Percentiles rank a stretch among this genome's conserved stretches.
phyloP scores from a whole-genome alignment of 495 filamentous ascomycete species.

The Lichina pygmaea region DNA sequence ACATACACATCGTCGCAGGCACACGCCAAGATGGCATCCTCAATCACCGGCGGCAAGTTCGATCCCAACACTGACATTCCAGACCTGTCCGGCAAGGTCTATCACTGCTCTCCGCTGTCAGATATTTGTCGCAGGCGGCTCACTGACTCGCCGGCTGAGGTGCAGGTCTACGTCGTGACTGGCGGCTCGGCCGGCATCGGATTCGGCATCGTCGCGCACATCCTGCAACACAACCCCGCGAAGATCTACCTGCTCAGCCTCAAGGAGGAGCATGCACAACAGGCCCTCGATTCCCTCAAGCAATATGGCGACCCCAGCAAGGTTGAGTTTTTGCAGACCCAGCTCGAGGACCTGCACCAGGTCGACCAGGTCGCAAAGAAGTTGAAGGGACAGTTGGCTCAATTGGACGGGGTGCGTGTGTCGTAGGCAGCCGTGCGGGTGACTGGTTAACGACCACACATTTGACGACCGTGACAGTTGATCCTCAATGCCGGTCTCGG shows the following conservation, averaged over 20 bases:
- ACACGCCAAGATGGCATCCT: slow-evolving; percentile 4
- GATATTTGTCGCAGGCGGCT: not conserved
- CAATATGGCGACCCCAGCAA: slow-evolving; percentile 14
- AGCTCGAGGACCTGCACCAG: slow-evolving; percentile 15
- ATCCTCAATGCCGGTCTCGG: slow-evolving; percentile 23
- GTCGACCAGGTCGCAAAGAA: slow-evolving; percentile 13
- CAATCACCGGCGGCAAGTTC: slow-evolving; percentile 14
- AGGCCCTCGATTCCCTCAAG: slow-evolving; percentile 14
- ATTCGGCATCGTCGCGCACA: slow-evolving; percentile 22
- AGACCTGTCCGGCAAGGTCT: slow-evolving; percentile 15
- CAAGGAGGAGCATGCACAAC: slow-evolving; percentile 18
- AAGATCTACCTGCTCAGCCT: slow-evolving; percentile 21
- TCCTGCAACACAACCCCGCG: slow-evolving; percentile 21
- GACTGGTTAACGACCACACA: not conserved
- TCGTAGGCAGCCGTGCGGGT: not conserved
- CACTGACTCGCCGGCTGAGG: not conserved
- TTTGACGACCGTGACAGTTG: slow-evolving; percentile 7
- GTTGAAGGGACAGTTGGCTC: slow-evolving; percentile 9
- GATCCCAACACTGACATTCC: slow-evolving; percentile 19
- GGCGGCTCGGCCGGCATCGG: slow-evolving; percentile 17
- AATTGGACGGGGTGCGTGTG: slow-evolving; percentile 14
- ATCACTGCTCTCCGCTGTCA: not conserved
- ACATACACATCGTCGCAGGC: no score
- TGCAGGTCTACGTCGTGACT: slow-evolving; percentile 8
- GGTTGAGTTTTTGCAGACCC: slow-evolving; percentile 18